These are phyloP conservation scores for Cucumis sativus DNA, from an alignment of 306 rosid species.

Conservation along the genomic window DNA sequence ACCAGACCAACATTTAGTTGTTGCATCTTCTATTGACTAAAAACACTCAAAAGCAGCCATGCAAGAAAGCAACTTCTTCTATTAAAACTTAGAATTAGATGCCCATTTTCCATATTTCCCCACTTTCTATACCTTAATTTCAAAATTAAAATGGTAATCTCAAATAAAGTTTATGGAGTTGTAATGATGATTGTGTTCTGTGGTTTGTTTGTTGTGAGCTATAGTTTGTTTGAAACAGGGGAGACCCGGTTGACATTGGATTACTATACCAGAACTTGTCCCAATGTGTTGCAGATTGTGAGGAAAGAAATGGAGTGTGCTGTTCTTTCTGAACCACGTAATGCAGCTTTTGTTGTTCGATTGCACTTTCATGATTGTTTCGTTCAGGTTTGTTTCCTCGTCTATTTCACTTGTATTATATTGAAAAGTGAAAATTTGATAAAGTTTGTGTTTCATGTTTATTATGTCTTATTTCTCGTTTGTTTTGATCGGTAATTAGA, in stretches of 20 bases:
- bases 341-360: constrained; percentile 53
- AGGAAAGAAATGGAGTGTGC: constrained; percentile 69
- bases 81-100: constrained; percentile 9
- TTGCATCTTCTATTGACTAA: constrained; percentile 84
- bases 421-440: too few relatives aligned
- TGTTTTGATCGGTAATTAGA: too few relatives aligned
- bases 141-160: constrained; percentile 27
- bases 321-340: constrained; percentile 52
- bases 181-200: constrained; percentile 11
- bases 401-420: not conserved
- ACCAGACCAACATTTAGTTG: constrained; percentile 69
- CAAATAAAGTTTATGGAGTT: constrained; percentile 12
- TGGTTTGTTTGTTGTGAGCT: constrained; percentile 13
- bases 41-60: constrained; percentile 19
- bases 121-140: constrained; percentile 9
- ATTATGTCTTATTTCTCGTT: too few relatives aligned
- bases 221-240: constrained; percentile 28
- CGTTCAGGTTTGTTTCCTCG: constrained; percentile 44
- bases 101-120: constrained; percentile 35
- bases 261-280: constrained; percentile 67
- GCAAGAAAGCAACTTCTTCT: constrained; percentile 9
- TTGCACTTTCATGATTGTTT: constrained; percentile 91
- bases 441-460: not conserved
- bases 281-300: constrained; percentile 49
- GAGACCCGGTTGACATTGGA: constrained; percentile 50